Percentiles rank a stretch among this genome's conserved stretches.
Conservation (phyloP, 2,329 filamentous ascomycete genomes). For the Pyrenochaeta sp. region DNA sequence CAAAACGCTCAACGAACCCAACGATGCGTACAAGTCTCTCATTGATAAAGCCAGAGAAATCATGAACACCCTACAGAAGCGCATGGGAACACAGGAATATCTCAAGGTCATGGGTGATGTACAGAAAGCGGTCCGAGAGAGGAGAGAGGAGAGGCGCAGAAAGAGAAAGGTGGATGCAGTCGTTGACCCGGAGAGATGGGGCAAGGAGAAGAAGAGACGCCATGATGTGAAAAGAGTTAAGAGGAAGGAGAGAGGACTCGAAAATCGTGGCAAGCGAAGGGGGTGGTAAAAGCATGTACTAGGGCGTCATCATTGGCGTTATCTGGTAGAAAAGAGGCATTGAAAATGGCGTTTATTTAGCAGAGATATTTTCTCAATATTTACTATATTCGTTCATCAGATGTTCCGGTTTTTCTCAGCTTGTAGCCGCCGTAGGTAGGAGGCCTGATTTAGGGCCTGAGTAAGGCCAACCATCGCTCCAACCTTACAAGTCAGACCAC, state of each 20-base stretch:
- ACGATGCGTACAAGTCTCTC: slow-evolving; percentile 72
- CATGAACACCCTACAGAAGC: slow-evolving; percentile 83
- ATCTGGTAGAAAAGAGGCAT: too few relatives aligned
- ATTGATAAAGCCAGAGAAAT: slow-evolving; percentile 76
- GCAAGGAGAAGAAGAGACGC: slow-evolving; percentile 78
- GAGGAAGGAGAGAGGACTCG: slow-evolving; percentile 77
- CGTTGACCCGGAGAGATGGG: slow-evolving; percentile 76
- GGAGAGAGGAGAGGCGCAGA: slow-evolving; percentile 74
- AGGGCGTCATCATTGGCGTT: too few relatives aligned
- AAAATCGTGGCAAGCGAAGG: slow-evolving; percentile 75
- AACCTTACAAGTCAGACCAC: too few relatives aligned
- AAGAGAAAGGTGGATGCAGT: slow-evolving; percentile 94
- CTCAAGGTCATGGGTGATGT: slow-evolving; percentile 76
- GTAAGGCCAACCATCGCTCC: too few relatives aligned
- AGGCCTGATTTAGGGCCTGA: too few relatives aligned
- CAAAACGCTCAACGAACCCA: slow-evolving; percentile 60
- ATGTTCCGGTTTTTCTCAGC: too few relatives aligned
- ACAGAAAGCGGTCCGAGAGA: slow-evolving; percentile 73
- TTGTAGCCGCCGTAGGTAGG: too few relatives aligned
- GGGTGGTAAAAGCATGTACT: slow-evolving; percentile 61
- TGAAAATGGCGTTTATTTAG: too few relatives aligned
- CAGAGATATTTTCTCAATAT: too few relatives aligned
- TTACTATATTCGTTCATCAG: too few relatives aligned
- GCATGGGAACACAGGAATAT: slow-evolving; percentile 81
- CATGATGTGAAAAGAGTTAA: slow-evolving; percentile 60